A percentile compares a stretch with the other conserved stretches of the same genome.
phyloP scores from a whole-genome alignment of 306 rosid species.

The Quercus aquifolioides region DNA sequence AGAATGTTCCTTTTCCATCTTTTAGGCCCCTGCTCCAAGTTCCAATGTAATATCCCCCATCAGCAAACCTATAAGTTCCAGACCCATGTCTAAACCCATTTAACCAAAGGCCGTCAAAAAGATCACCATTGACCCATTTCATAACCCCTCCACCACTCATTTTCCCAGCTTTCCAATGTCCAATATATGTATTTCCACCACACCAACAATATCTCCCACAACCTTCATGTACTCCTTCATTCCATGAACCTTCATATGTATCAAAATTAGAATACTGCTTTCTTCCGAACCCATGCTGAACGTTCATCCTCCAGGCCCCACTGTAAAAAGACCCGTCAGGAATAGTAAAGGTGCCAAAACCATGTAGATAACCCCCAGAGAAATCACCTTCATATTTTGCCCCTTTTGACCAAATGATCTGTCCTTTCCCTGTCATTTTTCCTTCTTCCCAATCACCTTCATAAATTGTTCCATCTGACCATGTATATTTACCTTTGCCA shows the following conservation, averaged over 20 bases:
- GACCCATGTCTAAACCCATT: slow-evolving; percentile 77
- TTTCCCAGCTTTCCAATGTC: slow-evolving; percentile 79
- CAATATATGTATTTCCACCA: slow-evolving; percentile 61
- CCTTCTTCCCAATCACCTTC: slow-evolving; percentile 91
- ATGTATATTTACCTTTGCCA: slow-evolving; percentile 78
- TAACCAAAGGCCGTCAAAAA: slow-evolving; percentile 71
- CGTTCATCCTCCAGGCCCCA: slow-evolving; percentile 86
- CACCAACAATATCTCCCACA: slow-evolving; percentile 74
- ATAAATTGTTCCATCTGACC: slow-evolving; percentile 76
- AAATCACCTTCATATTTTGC: slow-evolving; percentile 82
- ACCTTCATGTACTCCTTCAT: slow-evolving; percentile 87
- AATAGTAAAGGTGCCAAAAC: slow-evolving; percentile 59
- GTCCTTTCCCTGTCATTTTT: slow-evolving; percentile 78
- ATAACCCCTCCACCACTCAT: slow-evolving; percentile 90
- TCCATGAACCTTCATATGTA: slow-evolving; percentile 86
- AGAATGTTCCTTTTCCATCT: slow-evolving; percentile 92
- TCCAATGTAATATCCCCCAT: slow-evolving; percentile 82
- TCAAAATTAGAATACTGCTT: slow-evolving; percentile 68
- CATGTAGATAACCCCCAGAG: slow-evolving; percentile 81
- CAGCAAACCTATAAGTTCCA: slow-evolving; percentile 72
- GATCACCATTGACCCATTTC: slow-evolving; percentile 85
- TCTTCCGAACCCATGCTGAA: slow-evolving; percentile 74
- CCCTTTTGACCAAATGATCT: slow-evolving; percentile 67
- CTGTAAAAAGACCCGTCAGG: slow-evolving; percentile 52
- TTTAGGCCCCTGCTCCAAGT: slow-evolving; percentile 82